Evolutionary conservation across 352 stramenopile genomes (phyloP).

Genomic region (Phytophthora meadii): DNA sequence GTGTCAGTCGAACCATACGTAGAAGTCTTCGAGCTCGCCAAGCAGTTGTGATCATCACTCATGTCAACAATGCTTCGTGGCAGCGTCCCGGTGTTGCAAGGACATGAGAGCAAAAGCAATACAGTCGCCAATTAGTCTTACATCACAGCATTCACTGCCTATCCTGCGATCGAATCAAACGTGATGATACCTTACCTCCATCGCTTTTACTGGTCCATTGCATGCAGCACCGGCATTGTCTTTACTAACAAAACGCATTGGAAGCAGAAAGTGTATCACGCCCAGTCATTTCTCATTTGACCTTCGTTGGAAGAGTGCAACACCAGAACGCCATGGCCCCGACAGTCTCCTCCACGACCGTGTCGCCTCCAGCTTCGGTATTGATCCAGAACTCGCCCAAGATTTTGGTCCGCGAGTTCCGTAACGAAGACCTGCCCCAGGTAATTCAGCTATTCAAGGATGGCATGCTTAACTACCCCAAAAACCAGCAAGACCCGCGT

Average conservation of each 20-base stretch:
- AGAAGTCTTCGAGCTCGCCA: conserved; percentile 41
- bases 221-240: conserved; percentile 14
- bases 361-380: background rate
- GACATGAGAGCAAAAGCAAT: background rate
- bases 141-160: background rate
- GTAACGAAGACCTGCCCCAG: conserved; percentile 25
- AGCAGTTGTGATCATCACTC: conserved; percentile 35
- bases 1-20: conserved; percentile 44
- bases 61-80: conserved; percentile 1
- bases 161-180: conserved; percentile 5
- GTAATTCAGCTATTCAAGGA: conserved; percentile 32
- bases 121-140: too few relatives aligned
- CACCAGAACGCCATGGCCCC: conserved; percentile 4
- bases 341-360: conserved; percentile 11
- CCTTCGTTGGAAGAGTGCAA: conserved; percentile 3
- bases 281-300: conserved; percentile 18
- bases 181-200: background rate
- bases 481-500: conserved; percentile 9
- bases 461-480: conserved; percentile 31
- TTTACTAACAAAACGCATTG: background rate
- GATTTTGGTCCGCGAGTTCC: conserved; percentile 30
- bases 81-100: conserved; percentile 10
- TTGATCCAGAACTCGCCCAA: conserved; percentile 4
- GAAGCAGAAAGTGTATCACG: background rate
- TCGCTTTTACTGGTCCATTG: conserved; percentile 5